Base-by-base conservation (phyloP, 305 asterid species). In the Fraxinus albicans region DNA sequence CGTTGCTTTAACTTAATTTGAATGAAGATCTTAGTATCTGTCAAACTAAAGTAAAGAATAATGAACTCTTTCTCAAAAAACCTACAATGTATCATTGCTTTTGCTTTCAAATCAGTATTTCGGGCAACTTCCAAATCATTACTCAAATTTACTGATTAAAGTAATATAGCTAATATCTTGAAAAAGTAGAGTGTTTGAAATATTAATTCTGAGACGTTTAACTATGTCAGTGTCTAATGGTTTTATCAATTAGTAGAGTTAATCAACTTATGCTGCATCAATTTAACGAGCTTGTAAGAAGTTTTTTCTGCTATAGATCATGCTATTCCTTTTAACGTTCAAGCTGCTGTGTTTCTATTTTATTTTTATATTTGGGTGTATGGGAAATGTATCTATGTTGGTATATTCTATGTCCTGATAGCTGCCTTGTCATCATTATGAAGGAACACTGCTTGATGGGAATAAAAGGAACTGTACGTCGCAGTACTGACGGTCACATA, bases 381-480 rank as follows among this genome's bases (percentile, higher is more conserved):
- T 63, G 73, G 40, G 34, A 78, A 63, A 60, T 21, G 40, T 69
- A 77, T 70, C 47, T 72, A 6, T 79, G 23, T 63, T 25, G 67
- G 19, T 77, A 73, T 78, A 2, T 79, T 82, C 74, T 60, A 70
- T 88, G 83, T 82, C 79, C 86, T 83, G 36, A 75, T 36, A 81
- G 80, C 70, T 81, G 4, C 76, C 53, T 72, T 86, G 65, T 86
- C 67, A 25, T 85, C 83, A 29, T 82, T 83, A 23, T 88, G 85
- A 83, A 97, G 99, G 99, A 97, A 90, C 98, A 97, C 80, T 97
- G 98, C 91, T 86, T 97, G 90, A 94, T 97, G 99, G 99, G 99
- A 63, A 97, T 97, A 84, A 97, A 94, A 86, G 98, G 99, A 85
- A 97, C 98, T 58, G 98, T 97, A 29, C 98, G 99, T 79, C 98